Conservation (phyloP, 208 protist species). For the Leishmania tropica region DNA sequence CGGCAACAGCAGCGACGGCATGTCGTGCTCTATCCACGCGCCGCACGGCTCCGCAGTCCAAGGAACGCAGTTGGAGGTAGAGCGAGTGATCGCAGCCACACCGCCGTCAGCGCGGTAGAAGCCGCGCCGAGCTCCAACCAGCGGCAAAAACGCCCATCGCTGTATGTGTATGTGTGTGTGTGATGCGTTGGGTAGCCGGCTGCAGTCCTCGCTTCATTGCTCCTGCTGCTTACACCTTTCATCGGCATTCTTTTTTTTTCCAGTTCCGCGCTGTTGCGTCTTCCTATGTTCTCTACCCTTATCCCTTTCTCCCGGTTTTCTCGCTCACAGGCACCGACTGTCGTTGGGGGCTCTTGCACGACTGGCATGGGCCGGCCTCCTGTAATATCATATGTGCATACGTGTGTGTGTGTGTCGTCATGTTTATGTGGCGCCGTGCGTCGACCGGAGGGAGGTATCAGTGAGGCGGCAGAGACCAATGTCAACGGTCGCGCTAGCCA, state of each 20-base stretch:
- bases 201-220: background rate
- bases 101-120: background rate
- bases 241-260: background rate
- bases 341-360: background rate
- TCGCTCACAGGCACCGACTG: background rate
- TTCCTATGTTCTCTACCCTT: background rate
- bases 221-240: background rate
- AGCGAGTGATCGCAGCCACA: background rate
- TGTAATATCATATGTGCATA: background rate
- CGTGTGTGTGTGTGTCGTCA: background rate
- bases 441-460: background rate
- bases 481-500: background rate
- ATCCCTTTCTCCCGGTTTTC: background rate
- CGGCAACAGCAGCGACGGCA: background rate
- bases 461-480: background rate
- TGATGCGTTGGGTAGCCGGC: background rate
- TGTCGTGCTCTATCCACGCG: background rate
- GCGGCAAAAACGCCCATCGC: background rate
- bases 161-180: conserved; percentile 4
- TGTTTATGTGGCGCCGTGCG: background rate
- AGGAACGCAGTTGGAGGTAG: background rate
- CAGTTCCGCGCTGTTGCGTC: background rate
- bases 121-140: background rate
- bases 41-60: background rate
- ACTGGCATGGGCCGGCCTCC: background rate